A percentile compares a stretch with the other conserved stretches of the same genome.
phyloP scores from a whole-genome alignment of 768 basidiomycete species.

The Tylopilus rubrobrunneus region DNA sequence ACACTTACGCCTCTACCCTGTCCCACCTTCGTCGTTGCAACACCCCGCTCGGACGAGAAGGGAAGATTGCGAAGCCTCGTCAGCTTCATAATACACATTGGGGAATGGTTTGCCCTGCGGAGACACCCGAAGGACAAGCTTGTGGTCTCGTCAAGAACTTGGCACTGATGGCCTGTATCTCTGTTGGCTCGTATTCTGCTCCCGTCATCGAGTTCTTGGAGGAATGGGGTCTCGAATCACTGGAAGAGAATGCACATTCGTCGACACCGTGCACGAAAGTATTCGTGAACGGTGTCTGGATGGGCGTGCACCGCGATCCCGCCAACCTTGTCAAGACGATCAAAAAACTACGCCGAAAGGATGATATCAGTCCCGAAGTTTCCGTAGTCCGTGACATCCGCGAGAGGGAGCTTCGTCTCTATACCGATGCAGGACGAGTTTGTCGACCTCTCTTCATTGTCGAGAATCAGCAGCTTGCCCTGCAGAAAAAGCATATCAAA shows the following conservation, averaged over 20 bases:
- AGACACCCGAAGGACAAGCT: constrained; percentile 99
- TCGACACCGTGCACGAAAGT: constrained; percentile 88
- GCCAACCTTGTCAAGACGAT: constrained; percentile 90
- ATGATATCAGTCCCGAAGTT: constrained; percentile 94
- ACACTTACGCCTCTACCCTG: constrained; percentile 97
- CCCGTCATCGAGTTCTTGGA: constrained; percentile 98
- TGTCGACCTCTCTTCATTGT: constrained; percentile 98
- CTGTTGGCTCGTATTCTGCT: constrained; percentile 92
- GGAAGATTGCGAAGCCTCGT: constrained; percentile 98
- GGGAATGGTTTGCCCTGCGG: constrained; percentile 99
- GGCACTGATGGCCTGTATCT: constrained; percentile 96
- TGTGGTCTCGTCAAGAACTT: constrained; percentile 99
- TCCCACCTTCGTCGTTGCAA: constrained; percentile 98
- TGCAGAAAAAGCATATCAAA: constrained; percentile 82
- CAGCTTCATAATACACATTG: constrained; percentile 99
- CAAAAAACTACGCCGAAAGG: constrained; percentile 87
- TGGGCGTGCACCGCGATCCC: constrained; percentile 96
- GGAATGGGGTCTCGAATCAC: constrained; percentile 94
- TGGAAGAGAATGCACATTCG: constrained; percentile 90
- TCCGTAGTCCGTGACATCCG: constrained; percentile 97
- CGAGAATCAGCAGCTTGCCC: constrained; percentile 77
- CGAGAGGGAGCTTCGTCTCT: constrained; percentile 89
- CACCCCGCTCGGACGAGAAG: constrained; percentile 95
- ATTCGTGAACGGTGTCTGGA: constrained; percentile 99
- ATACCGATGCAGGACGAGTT: constrained; percentile 95